These are phyloP conservation scores for Phanerodontia chrysosporium DNA, from an alignment of 768 basidiomycete genomes.

Conservation along the genomic window DNA sequence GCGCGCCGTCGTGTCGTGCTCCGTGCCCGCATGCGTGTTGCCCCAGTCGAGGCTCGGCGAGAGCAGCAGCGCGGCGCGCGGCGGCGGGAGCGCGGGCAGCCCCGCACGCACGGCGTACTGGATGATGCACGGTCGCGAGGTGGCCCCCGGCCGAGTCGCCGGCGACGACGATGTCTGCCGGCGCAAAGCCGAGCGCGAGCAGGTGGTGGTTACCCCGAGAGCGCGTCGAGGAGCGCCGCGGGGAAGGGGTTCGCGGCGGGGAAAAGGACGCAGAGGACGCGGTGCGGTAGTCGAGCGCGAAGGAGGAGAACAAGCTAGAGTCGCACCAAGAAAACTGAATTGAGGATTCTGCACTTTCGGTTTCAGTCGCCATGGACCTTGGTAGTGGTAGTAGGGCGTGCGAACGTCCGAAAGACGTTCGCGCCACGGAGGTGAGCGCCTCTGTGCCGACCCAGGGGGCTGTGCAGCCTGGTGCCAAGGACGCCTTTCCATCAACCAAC, in stretches of 20 bases:
- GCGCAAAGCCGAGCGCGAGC: conserved; percentile 51
- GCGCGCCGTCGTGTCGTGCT: conserved; percentile 1
- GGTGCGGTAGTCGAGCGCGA: conserved; percentile 71
- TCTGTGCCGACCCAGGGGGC: too few species aligned
- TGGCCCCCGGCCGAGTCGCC: conserved; percentile 82
- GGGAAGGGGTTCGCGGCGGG: conserved; percentile 58
- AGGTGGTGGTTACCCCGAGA: conserved; percentile 69
- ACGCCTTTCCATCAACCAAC: too few species aligned
- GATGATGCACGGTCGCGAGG: conserved; percentile 55
- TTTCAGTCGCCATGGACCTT: too few species aligned
- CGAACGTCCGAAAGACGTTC: too few species aligned
- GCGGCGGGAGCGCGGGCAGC: too few species aligned
- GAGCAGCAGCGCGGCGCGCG: conserved; percentile 37
- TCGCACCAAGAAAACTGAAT: too few species aligned
- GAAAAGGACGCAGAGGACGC: conserved; percentile 32
- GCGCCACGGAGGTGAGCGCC: too few species aligned
- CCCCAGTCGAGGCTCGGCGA: conserved; percentile 54
- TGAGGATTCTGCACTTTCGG: too few species aligned
- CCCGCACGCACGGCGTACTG: too few species aligned
- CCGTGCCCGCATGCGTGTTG: conserved; percentile 31
- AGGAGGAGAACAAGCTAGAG: too few species aligned
- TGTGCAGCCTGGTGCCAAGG: too few species aligned
- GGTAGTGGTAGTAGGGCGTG: too few species aligned
- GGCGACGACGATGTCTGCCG: conserved; percentile 56
- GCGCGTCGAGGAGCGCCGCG: conserved; percentile 64